Base-by-base conservation (phyloP, 179 eudicot genomes). In the Silene noctiflora region DNA sequence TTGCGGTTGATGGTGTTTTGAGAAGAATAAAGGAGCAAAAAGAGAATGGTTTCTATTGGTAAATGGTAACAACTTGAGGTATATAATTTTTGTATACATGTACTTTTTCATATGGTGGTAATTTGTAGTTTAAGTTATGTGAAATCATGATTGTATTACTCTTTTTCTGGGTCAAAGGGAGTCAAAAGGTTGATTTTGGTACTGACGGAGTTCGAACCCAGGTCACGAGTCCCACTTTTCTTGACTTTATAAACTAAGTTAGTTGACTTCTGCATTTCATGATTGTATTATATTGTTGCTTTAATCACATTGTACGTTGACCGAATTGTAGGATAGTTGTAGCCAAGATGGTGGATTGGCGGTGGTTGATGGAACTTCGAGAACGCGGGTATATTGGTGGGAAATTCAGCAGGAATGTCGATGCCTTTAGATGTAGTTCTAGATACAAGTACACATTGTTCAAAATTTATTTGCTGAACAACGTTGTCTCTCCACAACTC, bases 1-100 rank as follows among this genome's bases (percentile, higher is more conserved):
- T 89, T 22, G 97, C 97, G 2, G 83, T 92, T 73, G 96, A 92
- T 56, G 90, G 89, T 24, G 89, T 94, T 14, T 80, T 92, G 69
- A 89, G 77, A 35, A 87, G 96, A 73, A 76, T 89, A 1, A 87
- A 83, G 75, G 83, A 83, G 48, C 97, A 86, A 70, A 78, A 74
- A 56, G 84, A 85, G 55, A 83, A 75, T n/a, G 86, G 85, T 44
- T 89, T 74, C 31, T 79, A 81, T 72, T 91, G 91, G 93, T 72
- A 75, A 81, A 71, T 91, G 91, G 93, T 72, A 75, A 85, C 68
- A 53, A 66, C 4, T 16, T 27, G 17, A 31, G 13, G 25, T 16
- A 13, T 10, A 16, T 48, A 11, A 53, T 2, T 14, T 20, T 53
- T 53, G 4, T 51, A 51, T 51, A 3, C 59, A 14, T 53, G 19